Base-by-base conservation (phyloP, 768 basidiomycete genomes). In the Hypsizygus marmoreus region DNA sequence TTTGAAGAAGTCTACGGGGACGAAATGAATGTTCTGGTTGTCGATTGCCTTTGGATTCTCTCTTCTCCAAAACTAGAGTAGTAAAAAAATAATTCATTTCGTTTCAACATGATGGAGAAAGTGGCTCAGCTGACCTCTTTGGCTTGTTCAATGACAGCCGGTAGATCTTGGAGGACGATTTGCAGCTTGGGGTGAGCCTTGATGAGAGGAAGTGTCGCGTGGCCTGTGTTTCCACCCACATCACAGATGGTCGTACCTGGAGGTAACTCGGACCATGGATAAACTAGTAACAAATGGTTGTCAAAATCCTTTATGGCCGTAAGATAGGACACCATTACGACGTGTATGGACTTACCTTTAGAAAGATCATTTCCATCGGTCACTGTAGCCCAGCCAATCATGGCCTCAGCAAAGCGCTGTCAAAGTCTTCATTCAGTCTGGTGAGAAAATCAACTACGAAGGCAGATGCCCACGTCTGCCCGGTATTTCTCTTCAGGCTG, bases 211-310 rank as follows among this genome's bases (percentile, higher is more conserved):
- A 67, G 45, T 9, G 55, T 47, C 4, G 60, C 55, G 11, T 54
- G 55, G 17, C 79, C 79, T 14, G 79, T 74, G 2, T 80, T 79
- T 9, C 79, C 80, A 0, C 80, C 79, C 5, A 81, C 76, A 31
- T 81, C 79, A 34, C 68, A 67, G n/a, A 72, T 52, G 4, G 47
- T 45, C 10, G 62, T 49, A 17, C 59, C 62, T 4, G 13, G 4
- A 5, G 55, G 46, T 1, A 68, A 47, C n/a, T 56, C 36, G 1
- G 47, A 53, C 71, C 69, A 73, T 10, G 62, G 55, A 40, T 59
- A 69, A 3, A 56, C 69, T 69, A 11, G 32, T 16, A 9, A 38
- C 22, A 2, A 13, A 22, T 14, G n/a, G n/a, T n/a, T n/a, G n/a
- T n/a, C n/a, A n/a, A n/a, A n/a, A n/a, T n/a, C n/a, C n/a, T n/a